A percentile compares a stretch with the other conserved stretches of the same genome.
Conservation (phyloP, 2,329 filamentous ascomycete genomes). For the Penicillium sp. region DNA sequence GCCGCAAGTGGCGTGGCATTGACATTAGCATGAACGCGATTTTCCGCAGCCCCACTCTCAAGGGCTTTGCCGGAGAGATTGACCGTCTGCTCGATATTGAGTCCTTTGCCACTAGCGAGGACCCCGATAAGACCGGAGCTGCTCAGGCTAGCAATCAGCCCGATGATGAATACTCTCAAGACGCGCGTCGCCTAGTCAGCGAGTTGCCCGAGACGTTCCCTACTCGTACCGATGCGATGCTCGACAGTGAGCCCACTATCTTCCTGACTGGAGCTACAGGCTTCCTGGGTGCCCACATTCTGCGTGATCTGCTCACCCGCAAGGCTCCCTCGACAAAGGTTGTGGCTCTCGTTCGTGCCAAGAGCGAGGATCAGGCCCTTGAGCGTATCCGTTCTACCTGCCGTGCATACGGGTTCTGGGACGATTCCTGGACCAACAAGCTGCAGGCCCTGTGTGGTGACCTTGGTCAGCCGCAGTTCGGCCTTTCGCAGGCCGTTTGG, state of each 20-base stretch:
- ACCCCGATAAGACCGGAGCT: constrained; percentile 35
- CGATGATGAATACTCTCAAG: constrained; percentile 51
- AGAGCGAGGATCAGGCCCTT: constrained; percentile 58
- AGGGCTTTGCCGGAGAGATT: constrained; percentile 56
- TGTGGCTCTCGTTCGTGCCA: constrained; percentile 72
- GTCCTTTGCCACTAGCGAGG: constrained; percentile 45
- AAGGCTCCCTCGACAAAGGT: constrained; percentile 57
- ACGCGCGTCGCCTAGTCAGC: constrained; percentile 47
- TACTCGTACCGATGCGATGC: constrained; percentile 33
- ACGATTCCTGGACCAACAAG: constrained; percentile 58
- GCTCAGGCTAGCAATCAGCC: constrained; percentile 39
- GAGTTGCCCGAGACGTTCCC: constrained; percentile 50
- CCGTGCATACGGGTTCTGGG: constrained; percentile 77
- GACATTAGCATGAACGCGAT: constrained; percentile 70
- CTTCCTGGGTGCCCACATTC: constrained; percentile 79
- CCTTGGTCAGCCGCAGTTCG: constrained; percentile 69
- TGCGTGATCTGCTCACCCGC: constrained; percentile 70
- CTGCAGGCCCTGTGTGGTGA: constrained; percentile 71
- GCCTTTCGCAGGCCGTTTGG: constrained; percentile 67
- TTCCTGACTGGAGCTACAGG: constrained; percentile 89
- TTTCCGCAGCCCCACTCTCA: constrained; percentile 64
- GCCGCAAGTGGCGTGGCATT: constrained; percentile 59
- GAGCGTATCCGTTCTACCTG: constrained; percentile 66
- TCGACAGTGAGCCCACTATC: constrained; percentile 53
- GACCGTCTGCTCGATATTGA: constrained; percentile 50